phyloP scores from a whole-genome alignment of 2,329 filamentous ascomycete genomes.

The Penicillium sp. region DNA sequence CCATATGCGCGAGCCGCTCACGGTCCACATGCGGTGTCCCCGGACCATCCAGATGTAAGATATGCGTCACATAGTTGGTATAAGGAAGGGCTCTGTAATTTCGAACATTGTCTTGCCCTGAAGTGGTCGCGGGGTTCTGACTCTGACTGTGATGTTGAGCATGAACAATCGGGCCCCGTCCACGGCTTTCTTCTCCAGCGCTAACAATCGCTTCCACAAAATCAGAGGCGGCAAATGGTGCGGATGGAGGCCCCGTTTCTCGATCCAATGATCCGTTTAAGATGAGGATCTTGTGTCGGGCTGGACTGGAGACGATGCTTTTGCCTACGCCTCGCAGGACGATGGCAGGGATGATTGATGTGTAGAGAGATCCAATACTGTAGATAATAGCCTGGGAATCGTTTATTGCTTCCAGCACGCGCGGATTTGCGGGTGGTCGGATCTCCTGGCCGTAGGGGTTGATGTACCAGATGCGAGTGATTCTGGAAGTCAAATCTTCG shows the following conservation, averaged over 20 bases:
- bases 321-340: slow-evolving; percentile 74
- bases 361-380: slow-evolving; percentile 92
- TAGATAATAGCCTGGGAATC: slow-evolving; percentile 72
- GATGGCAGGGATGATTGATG: slow-evolving; percentile 78
- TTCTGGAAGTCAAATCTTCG: slow-evolving; percentile 74
- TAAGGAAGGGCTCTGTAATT: slow-evolving; percentile 48
- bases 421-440: slow-evolving; percentile 75
- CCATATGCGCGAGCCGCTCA: slow-evolving; percentile 60
- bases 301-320: slow-evolving; percentile 53
- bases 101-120: slow-evolving; percentile 11
- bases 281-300: slow-evolving; percentile 73
- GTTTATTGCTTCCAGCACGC: slow-evolving; percentile 68
- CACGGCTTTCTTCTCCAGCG: slow-evolving; percentile 68
- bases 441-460: slow-evolving; percentile 99
- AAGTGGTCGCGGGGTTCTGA: slow-evolving; percentile 2
- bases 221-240: slow-evolving; percentile 70
- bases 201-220: slow-evolving; percentile 78
- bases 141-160: slow-evolving; percentile 2
- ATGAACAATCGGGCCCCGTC: slow-evolving; percentile 30
- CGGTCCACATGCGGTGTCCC: slow-evolving; percentile 69
- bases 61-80: slow-evolving; percentile 72
- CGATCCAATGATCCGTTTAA: slow-evolving; percentile 81
- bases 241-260: slow-evolving; percentile 70
- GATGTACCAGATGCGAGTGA: slow-evolving; percentile 90
- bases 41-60: slow-evolving; percentile 73